Evolutionary conservation across 2,329 filamentous ascomycete genomes (phyloP), one percentile per base, ranked within the genome.

Genomic region (Fusarium torreyae): DNA sequence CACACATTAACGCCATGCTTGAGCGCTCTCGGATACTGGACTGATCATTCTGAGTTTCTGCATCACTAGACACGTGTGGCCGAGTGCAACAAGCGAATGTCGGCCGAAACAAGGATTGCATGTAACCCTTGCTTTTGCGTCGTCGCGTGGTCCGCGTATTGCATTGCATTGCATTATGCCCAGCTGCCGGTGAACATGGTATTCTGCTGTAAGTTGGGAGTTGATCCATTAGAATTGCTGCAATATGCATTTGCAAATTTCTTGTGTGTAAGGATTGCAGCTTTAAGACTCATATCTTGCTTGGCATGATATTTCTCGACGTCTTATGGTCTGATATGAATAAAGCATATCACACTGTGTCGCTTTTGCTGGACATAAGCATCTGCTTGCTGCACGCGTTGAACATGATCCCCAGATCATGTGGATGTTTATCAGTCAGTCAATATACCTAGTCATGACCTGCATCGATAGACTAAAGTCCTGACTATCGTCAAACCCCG

Each of bases 331-430:
- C 62, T 54, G 66, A 54, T 48, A 48, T 50, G 28, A 53, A 36
- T 31, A 38, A 43, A 34, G 38, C 54, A 56, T 54, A 22, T 24
- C 39, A 59, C 51, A 36, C 44, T 36, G 48, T 68, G 54, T 40
- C 51, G 52, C 54, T 34, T 62, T 44, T 56, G 44, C 34, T 31
- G 33, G 33, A 20, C 33, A 63, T 45, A 33, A 39, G 17, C 33
- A 24, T 56, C 44, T 50, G 48, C 51, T 63, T 50, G 48, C 51
- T 63, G 52, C 57, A 56, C 60, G 49, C 69, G 59, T 54, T 55
- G 31, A 44, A 65, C 69, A 73, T 70, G 50, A 67, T 40, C 44
- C 44, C 40, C 26, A 54, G 53, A 53, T 73, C 71, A 73, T 73
- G 71, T 72, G 71, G 69, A 58, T 48, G 52, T 49, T 68, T 59